A percentile compares a stretch with the other conserved stretches of the same genome.
These are phyloP conservation scores for Phytopythium boreale DNA, from an alignment of 352 stramenopile species.

Conservation along the genomic window DNA sequence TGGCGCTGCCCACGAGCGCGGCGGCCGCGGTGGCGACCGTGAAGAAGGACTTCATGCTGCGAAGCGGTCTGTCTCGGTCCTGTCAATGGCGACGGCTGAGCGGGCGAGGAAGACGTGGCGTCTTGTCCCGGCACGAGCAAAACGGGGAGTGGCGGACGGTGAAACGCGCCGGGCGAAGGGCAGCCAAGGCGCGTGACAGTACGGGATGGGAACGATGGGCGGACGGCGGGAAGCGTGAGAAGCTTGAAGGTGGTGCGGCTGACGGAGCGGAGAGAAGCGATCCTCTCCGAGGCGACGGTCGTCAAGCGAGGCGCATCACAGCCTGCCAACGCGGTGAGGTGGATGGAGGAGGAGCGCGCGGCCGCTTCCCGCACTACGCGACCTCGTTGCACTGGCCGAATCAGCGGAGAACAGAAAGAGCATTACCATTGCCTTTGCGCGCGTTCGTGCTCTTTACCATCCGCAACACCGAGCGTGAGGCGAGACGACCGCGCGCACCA, in stretches of 20 bases:
- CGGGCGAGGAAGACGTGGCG: background rate
- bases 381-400: background rate
- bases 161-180: background rate
- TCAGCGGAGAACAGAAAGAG: background rate
- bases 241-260: background rate
- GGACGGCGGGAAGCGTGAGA: background rate
- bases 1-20: constrained; percentile 14
- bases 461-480: background rate
- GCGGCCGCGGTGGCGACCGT: constrained; percentile 10
- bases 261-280: background rate
- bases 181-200: too few species aligned
- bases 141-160: constrained; percentile 5
- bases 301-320: too few species aligned
- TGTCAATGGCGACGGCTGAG: too few species aligned
- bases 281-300: background rate
- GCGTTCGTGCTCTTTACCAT: background rate
- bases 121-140: constrained; percentile 4
- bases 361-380: background rate
- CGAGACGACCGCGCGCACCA: background rate
- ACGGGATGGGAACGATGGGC: background rate
- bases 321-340: background rate
- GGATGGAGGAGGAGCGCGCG: background rate
- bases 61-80: background rate
- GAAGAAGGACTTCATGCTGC: constrained; percentile 26
- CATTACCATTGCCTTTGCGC: too few species aligned